Conservation (phyloP, 1,139 yeast species). For the Tardiomyces blankii region DNA sequence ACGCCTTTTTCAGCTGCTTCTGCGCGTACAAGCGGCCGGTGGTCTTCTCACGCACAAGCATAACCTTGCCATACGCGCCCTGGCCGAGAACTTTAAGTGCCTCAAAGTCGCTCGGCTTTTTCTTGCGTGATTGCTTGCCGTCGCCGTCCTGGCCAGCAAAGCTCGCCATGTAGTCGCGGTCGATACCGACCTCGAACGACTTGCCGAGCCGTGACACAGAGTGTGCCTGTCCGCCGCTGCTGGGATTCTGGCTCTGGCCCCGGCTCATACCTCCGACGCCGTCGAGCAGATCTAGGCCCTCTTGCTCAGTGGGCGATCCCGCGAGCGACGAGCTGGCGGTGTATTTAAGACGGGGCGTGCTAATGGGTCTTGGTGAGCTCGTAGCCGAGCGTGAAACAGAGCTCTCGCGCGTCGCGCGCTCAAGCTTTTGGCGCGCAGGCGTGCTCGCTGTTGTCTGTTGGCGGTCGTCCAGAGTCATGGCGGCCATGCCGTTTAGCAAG, state of each 20-base stretch:
- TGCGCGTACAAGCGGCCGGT: constrained; percentile 75
- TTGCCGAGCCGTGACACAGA: constrained; percentile 30
- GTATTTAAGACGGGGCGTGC: neutral
- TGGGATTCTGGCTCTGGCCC: constrained; percentile 7
- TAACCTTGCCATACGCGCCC: constrained; percentile 87
- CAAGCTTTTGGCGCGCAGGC: neutral
- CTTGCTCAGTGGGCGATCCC: neutral
- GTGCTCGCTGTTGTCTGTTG: neutral
- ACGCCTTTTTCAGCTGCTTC: constrained; percentile 78
- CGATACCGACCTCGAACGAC: constrained; percentile 38
- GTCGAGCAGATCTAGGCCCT: constrained; percentile 1
- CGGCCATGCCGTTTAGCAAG: neutral
- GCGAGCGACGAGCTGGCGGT: neutral
- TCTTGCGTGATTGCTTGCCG: constrained; percentile 16
- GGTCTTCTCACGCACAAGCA: constrained; percentile 55
- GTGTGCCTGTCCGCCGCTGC: neutral
- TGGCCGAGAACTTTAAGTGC: constrained; percentile 76
- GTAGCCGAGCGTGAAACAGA: neutral
- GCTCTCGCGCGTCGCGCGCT: neutral
- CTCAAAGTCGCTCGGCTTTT: constrained; percentile 49
- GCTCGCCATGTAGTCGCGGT: constrained; percentile 24
- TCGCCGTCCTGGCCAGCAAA: constrained; percentile 10
- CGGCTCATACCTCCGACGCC: constrained; percentile 5
- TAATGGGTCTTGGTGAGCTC: neutral
- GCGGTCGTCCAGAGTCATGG: neutral